Evolutionary conservation across 306 rosid species (phyloP).

Genomic region (Vigna nakashimae): DNA sequence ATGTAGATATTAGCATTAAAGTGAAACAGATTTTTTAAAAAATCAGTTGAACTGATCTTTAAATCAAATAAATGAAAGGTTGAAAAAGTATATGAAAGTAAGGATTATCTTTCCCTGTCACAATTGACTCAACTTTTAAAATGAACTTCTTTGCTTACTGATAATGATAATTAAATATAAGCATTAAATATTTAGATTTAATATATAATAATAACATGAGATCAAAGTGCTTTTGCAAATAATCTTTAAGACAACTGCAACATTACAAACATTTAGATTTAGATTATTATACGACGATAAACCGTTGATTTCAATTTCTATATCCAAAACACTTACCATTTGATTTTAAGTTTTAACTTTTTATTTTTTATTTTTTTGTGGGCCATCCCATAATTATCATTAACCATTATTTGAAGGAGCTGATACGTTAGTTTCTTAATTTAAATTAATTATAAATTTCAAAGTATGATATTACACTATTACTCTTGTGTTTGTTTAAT

Average conservation of each 20-base stretch:
- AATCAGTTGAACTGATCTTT: background rate
- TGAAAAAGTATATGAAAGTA: background rate
- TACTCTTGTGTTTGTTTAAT: background rate
- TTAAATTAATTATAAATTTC: no score
- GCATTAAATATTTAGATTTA: background rate
- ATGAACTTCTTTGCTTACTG: background rate
- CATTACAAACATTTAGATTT: no score
- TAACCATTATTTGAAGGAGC: background rate
- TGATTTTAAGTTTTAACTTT: background rate
- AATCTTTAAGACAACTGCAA: no score
- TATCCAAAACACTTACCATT: background rate
- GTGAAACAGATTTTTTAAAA: background rate
- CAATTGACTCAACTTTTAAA: background rate
- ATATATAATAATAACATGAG: no score
- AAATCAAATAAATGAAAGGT: conserved; percentile 15
- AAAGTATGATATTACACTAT: no score
- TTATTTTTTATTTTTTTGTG: no score
- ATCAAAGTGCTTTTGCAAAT: no score
- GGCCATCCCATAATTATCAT: background rate
- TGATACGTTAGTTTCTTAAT: background rate
- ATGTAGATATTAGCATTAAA: background rate
- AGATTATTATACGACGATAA: no score
- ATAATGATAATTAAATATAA: conserved; percentile 1
- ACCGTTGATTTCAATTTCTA: no score
- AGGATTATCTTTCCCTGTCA: background rate